Evolutionary conservation across 2,329 filamentous ascomycete species (phyloP).

Genomic region (Diaporthe humulicola): DNA sequence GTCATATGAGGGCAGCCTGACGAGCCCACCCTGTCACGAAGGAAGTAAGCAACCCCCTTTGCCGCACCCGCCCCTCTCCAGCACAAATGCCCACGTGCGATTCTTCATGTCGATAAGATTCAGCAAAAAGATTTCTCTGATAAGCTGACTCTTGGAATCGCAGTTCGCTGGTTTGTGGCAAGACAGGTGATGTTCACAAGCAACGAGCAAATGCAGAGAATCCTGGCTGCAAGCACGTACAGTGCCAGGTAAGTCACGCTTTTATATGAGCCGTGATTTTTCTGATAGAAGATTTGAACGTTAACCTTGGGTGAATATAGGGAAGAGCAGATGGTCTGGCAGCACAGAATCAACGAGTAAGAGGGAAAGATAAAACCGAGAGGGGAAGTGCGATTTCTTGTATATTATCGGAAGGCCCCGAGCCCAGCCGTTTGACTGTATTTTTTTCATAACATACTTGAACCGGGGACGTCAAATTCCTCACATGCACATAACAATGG

Average conservation of each 20-base stretch:
- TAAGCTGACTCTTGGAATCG: not conserved
- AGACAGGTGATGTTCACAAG: slow-evolving; percentile 51
- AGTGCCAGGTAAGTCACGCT: slow-evolving; percentile 47
- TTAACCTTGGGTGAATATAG: slow-evolving; percentile 39
- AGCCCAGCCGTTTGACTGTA: not conserved
- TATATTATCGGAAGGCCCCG: not conserved
- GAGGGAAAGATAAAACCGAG: accelerated
- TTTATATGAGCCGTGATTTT: not conserved
- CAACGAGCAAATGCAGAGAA: slow-evolving; percentile 60
- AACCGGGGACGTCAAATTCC: not conserved
- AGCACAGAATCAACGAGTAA: slow-evolving; percentile 59
- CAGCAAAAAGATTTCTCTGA: not conserved
- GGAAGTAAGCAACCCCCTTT: slow-evolving; percentile 43
- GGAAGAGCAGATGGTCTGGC: slow-evolving; percentile 60
- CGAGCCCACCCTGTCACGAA: slow-evolving; percentile 61
- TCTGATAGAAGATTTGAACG: not conserved
- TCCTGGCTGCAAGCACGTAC: slow-evolving; percentile 59
- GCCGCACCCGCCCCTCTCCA: not conserved
- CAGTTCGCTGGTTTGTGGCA: slow-evolving; percentile 56
- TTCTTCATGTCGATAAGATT: not conserved
- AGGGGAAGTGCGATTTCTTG: not conserved
- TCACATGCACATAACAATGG: slow-evolving; percentile 11
- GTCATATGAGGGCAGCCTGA: slow-evolving; percentile 63
- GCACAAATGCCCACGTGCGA: not conserved
- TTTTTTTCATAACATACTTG: slow-evolving; percentile 13